These are phyloP conservation scores for Haematococcus lacustris DNA, from an alignment of 139 green algal species.

Conservation along the genomic window DNA sequence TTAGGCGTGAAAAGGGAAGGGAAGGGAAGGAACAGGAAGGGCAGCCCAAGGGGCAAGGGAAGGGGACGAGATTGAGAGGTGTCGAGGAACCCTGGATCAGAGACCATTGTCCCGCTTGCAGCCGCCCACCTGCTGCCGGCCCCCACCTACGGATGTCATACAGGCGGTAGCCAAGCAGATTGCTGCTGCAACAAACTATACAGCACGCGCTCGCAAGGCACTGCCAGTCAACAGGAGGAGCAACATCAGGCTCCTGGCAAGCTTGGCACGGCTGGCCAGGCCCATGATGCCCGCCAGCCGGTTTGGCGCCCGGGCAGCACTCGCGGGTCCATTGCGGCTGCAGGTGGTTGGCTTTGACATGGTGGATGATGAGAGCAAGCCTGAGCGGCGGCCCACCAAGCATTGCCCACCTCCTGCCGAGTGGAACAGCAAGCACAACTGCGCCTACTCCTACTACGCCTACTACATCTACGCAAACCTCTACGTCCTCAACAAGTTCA, in stretches of 20 bases:
- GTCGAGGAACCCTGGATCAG: background rate
- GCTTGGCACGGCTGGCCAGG: too few relatives aligned
- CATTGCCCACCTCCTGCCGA: conserved; percentile 73
- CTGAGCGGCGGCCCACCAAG: conserved; percentile 92
- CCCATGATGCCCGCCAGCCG: too few relatives aligned
- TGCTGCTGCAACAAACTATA: background rate
- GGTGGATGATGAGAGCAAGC: conserved; percentile 98
- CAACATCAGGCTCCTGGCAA: too few relatives aligned
- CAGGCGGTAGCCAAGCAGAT: background rate
- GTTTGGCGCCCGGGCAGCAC: background rate
- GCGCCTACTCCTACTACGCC: conserved; percentile 93
- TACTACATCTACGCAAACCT: conserved; percentile 99
- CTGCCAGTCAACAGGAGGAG: too few relatives aligned
- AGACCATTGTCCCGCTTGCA: background rate
- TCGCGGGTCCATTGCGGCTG: background rate
- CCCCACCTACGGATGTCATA: background rate
- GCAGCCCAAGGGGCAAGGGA: too few relatives aligned
- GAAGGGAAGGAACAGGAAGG: background rate
- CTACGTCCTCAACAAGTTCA: conserved; percentile 80
- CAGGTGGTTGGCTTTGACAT: conserved; percentile 97
- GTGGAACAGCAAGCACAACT: conserved; percentile 82
- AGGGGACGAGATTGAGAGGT: background rate
- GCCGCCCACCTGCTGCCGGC: background rate
- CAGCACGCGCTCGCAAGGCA: background rate
- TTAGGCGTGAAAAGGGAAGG: conserved; percentile 17